Base-by-base conservation (phyloP, 306 rosid species). In the Arachis hypogaea region DNA sequence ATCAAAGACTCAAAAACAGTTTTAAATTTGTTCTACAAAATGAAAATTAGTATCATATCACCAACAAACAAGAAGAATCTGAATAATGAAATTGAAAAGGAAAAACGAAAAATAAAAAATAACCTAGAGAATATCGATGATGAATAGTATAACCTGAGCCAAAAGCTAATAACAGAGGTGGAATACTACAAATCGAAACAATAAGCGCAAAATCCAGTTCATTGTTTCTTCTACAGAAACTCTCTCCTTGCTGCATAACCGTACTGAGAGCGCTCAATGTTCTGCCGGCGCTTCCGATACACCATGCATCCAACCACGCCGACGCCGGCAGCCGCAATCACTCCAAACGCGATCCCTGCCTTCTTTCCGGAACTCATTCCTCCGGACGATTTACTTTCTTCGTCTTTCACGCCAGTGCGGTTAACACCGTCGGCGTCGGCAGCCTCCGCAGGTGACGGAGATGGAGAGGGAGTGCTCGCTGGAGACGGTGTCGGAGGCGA, bases 261-360 rank as follows among this genome's bases (percentile, higher is more conserved):
- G 72, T 79, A 87, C 69, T 87, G 83, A 75, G 97, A 50, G 59
- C 97, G 88, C 50, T 81, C 79, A 4, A 95, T 71, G 74, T 92
- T 95, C 63, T 90, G 81, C 60, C 82, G 90, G 29, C 99, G 98
- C 83, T 84, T 89, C 87, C 79, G 88, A 86, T 83, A 87, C 66
- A 88, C 89, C 29, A 95, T 0, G 11, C 81, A 95, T 66, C 80
- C 99, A 14, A 85, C 1, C 45, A 77, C 88, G 4, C 86, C 81
- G 54, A 75, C 63, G 12, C 78, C 73, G 5, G 52, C 93, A 2
- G 78, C 90, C 0, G 66, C 76, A 4, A 92, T 64, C 6, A 90
- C 92, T 87, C 93, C 97, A 1, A 92, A 22, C 42, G 84, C 96
- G 44, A 95, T 75, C 22, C 97, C 99, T 0, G 86, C 98, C 75